A percentile compares a stretch with the other conserved stretches of the same genome.
phyloP scores from a whole-genome alignment of 2,329 filamentous ascomycete genomes.

The Epichloe bromicola region DNA sequence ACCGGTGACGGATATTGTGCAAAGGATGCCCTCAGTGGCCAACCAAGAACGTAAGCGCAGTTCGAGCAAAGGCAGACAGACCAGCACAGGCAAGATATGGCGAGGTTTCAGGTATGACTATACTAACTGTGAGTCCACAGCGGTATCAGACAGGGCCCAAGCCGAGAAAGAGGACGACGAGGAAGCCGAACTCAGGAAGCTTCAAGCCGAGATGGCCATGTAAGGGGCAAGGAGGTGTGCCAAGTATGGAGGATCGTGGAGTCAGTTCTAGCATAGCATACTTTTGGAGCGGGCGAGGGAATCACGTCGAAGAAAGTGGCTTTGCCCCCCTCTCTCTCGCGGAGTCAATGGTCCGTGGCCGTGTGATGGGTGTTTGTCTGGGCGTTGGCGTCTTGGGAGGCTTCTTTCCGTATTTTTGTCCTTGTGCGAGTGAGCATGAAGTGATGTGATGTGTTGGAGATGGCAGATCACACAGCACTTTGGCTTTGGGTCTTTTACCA shows the following conservation, averaged over 20 bases:
- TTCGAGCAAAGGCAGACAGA: not conserved
- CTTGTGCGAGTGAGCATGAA: not conserved
- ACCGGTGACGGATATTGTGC: slow-evolving; percentile 66
- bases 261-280: slow-evolving; percentile 7
- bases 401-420: not conserved
- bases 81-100: not conserved
- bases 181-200: slow-evolving; percentile 81
- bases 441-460: not conserved
- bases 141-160: slow-evolving; percentile 24
- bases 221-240: slow-evolving; percentile 25
- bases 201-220: slow-evolving; percentile 97
- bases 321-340: not conserved
- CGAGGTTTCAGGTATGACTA: not conserved
- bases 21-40: slow-evolving; percentile 61
- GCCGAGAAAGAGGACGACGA: slow-evolving; percentile 76
- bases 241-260: not conserved
- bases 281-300: not conserved
- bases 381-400: slow-evolving; percentile 21
- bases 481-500: not conserved
- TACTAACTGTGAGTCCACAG: slow-evolving; percentile 11
- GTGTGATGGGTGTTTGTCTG: slow-evolving; percentile 15
- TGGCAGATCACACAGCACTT: not conserved
- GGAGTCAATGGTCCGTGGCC: slow-evolving; percentile 6
- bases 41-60: slow-evolving; percentile 59
- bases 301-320: not conserved